Conservation (phyloP, 768 basidiomycete genomes). For the Mrakia frigida region DNA sequence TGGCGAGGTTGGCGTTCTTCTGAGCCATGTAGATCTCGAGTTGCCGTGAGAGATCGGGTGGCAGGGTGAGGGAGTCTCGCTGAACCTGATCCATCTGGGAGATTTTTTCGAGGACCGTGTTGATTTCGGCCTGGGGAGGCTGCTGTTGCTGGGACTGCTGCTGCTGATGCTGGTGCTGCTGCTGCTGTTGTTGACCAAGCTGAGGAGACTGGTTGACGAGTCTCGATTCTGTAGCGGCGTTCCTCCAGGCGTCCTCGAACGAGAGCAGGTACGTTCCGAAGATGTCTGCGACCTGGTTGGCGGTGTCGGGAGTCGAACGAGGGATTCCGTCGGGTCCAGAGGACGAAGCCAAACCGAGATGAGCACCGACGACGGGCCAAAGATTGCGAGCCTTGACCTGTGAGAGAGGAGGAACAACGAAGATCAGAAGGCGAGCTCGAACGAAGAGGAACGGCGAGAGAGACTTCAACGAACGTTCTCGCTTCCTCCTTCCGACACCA, state of each 20-base stretch:
- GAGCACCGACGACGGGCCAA: conserved; percentile 30
- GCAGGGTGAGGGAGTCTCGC: conserved; percentile 15
- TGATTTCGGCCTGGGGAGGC: not conserved
- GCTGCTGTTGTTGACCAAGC: conserved; percentile 16
- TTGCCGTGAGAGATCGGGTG: conserved; percentile 1
- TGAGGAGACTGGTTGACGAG: conserved; percentile 16
- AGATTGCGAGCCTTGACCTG: conserved; percentile 25
- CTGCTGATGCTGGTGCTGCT: conserved; percentile 9
- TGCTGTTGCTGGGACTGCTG: conserved; percentile 22
- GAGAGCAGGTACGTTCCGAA: conserved; percentile 23
- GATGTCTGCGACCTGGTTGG: conserved; percentile 29
- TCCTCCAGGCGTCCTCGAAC: conserved; percentile 27
- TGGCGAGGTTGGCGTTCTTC: not conserved
- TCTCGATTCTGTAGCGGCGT: not conserved
- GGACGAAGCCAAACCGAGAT: conserved; percentile 8
- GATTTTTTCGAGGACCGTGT: conserved; percentile 8
- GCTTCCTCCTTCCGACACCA: conserved; percentile 21
- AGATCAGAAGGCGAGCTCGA: not conserved
- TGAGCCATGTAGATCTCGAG: conserved; percentile 10
- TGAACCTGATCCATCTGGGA: conserved; percentile 4
- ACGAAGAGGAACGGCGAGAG: not conserved
- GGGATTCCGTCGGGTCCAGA: not conserved
- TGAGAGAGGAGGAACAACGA: not conserved
- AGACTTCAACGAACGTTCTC: conserved; percentile 17
- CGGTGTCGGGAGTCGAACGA: conserved; percentile 21